phyloP scores from a whole-genome alignment of 768 basidiomycete genomes.

The Russula sp. region DNA sequence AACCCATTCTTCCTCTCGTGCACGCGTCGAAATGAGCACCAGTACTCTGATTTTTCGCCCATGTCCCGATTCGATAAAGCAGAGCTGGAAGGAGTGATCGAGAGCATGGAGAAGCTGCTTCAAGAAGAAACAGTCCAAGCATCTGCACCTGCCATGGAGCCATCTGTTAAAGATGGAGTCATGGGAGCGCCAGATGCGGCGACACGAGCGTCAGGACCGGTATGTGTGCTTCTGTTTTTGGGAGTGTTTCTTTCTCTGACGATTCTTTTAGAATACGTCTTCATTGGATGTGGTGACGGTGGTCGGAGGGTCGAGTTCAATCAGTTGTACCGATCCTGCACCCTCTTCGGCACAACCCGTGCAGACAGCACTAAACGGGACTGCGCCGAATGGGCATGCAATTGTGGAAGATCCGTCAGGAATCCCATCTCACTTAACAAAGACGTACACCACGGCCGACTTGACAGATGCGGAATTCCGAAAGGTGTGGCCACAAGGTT shows the following conservation, averaged over 20 bases:
- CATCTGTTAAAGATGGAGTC: neutral
- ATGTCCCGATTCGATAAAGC: constrained; percentile 69
- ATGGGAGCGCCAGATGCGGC: neutral
- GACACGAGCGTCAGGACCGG: neutral
- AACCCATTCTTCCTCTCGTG: constrained; percentile 77
- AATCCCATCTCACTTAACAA: constrained; percentile 42
- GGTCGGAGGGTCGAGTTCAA: neutral
- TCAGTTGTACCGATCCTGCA: neutral
- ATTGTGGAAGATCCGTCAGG: constrained; percentile 18
- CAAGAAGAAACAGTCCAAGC: constrained; percentile 29
- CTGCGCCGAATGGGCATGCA: neutral
- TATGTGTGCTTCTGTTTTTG: neutral
- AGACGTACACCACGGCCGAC: constrained; percentile 45
- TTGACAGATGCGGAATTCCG: constrained; percentile 63
- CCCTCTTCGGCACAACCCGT: constrained; percentile 1
- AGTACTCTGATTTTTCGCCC: constrained; percentile 65
- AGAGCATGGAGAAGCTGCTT: constrained; percentile 63
- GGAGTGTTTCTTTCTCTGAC: neutral
- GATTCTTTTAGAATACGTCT: neutral
- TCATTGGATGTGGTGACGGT: constrained; percentile 1
- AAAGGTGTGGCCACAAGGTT: constrained; percentile 66
- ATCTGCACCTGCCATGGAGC: neutral
- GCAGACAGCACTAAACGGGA: constrained; percentile 1
- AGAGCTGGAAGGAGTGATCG: constrained; percentile 64
- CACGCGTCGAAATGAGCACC: constrained; percentile 68